Evolutionary conservation across 2,329 filamentous ascomycete species (phyloP).

Genomic region (Onygenales sp.): DNA sequence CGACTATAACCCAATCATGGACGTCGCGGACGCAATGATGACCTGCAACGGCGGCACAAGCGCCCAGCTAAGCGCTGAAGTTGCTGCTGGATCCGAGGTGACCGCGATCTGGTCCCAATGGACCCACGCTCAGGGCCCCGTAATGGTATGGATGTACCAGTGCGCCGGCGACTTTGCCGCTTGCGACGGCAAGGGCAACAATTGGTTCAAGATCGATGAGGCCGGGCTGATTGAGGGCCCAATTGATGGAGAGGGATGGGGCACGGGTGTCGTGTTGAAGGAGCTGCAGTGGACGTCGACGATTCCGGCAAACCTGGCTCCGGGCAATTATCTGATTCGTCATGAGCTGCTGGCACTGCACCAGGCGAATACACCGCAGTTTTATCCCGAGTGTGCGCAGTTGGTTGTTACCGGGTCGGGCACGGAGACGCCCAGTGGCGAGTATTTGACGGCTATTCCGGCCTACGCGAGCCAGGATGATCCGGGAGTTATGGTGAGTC

Average conservation of each 20-base stretch:
- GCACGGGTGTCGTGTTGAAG: constrained; percentile 37
- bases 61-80: constrained; percentile 35
- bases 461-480: constrained; percentile 18
- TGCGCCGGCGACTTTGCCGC: constrained; percentile 15
- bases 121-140: constrained; percentile 50
- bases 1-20: constrained; percentile 47
- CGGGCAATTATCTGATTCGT: constrained; percentile 48
- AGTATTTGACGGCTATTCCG: constrained; percentile 38
- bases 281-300: constrained; percentile 42
- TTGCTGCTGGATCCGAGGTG: constrained; percentile 40
- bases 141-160: constrained; percentile 45
- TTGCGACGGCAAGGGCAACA: constrained; percentile 43
- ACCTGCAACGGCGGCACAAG: constrained; percentile 48
- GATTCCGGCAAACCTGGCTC: constrained; percentile 40
- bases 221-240: constrained; percentile 39
- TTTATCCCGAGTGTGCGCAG: constrained; percentile 50
- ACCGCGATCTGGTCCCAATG: constrained; percentile 47
- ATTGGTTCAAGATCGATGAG: constrained; percentile 53
- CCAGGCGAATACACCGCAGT: constrained; percentile 44
- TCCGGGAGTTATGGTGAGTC: constrained; percentile 25
- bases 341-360: constrained; percentile 50
- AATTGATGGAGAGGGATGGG: constrained; percentile 40
- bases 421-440: constrained; percentile 31
- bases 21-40: constrained; percentile 40
- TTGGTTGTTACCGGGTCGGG: constrained; percentile 43